A percentile compares a stretch with the other conserved stretches of the same genome.
phyloP scores from a whole-genome alignment of 139 green algal genomes.

The Chlorella sp. region DNA sequence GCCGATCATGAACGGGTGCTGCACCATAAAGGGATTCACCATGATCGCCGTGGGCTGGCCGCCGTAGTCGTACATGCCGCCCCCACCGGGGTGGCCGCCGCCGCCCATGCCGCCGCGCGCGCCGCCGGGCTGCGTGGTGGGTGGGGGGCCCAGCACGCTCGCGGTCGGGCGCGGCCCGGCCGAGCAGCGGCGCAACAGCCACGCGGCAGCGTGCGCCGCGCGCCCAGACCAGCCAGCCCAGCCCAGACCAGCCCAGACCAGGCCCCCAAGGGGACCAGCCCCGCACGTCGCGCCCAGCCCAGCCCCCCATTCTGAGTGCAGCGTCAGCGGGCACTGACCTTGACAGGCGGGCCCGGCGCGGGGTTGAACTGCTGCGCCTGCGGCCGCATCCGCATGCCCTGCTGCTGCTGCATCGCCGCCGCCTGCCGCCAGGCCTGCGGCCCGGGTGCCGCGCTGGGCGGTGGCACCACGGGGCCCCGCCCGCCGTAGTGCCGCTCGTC shows the following conservation, averaged over 20 bases:
- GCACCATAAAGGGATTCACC: conserved; percentile 32
- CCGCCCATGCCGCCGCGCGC: neutral
- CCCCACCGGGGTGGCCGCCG: neutral
- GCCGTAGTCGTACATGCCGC: conserved; percentile 13
- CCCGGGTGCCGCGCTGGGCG: neutral
- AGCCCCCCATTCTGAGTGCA: too few species aligned
- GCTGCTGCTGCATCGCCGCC: neutral
- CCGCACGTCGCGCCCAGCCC: too few species aligned
- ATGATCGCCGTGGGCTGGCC: conserved; percentile 2
- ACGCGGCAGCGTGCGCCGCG: too few species aligned
- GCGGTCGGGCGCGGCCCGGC: too few species aligned
- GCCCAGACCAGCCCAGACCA: too few species aligned
- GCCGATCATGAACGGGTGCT: conserved; percentile 23
- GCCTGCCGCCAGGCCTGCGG: neutral
- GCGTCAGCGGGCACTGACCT: too few species aligned
- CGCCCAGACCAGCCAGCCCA: too few species aligned
- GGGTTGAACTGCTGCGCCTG: conserved; percentile 27
- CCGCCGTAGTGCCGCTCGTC: conserved; percentile 16
- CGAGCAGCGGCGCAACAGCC: too few species aligned
- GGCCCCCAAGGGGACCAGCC: too few species aligned
- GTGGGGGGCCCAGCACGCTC: too few species aligned
- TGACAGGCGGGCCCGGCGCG: conserved; percentile 20
- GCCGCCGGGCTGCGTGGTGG: too few species aligned
- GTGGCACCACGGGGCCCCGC: too few species aligned
- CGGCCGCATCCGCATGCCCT: neutral